Base-by-base conservation (phyloP, 768 basidiomycete species). In the Hygrocybe coccinea region DNA sequence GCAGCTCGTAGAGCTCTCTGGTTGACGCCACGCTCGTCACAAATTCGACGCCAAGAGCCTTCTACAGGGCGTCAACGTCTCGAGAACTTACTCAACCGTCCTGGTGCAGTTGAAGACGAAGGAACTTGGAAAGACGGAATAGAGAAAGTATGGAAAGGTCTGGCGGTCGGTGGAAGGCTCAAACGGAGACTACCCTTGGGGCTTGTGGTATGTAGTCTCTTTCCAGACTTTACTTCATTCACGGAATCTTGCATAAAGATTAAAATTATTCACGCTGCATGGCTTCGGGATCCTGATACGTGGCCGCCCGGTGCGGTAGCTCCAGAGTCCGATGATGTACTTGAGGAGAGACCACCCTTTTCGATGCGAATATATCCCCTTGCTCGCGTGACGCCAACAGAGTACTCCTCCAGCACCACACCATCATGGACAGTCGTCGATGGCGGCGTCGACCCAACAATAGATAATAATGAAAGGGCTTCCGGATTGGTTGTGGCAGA, bases 191-290 rank as follows among this genome's bases (percentile, higher is more conserved):
- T 91, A n/a, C 86, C 89, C 1, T 73, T 91, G 72, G 62, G 60
- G 50, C 65, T 84, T 51, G 78, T 88, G 41, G 88, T 89, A 69
- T 59, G 87, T 41, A 34, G 52, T 29, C 34, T 55, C 34, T 19
- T 48, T 46, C 37, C 39, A 22, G 6, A 6, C 29, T 50, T 45
- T 17, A 39, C 41, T 45, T 38, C 19, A 22, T 54, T 50, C 38
- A 54, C 50, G 54, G 50, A 54, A 37, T 38, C 54, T 66, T 63
- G 54, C 48, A 12, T 59, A 21, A 68, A 91, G 89, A 79, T 89
- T 63, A 85, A 86, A 64, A 76, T 91, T 56, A 68, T 89, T 44
- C 80, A 87, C 62, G 79, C 84, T 34, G 83, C 84, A 35, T 91
- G 89, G 89, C 67, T 87, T 45, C 81, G 81, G 50, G 88, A 91